Conservation (phyloP, 495 filamentous ascomycete genomes). For the Neurospora sp. region DNA sequence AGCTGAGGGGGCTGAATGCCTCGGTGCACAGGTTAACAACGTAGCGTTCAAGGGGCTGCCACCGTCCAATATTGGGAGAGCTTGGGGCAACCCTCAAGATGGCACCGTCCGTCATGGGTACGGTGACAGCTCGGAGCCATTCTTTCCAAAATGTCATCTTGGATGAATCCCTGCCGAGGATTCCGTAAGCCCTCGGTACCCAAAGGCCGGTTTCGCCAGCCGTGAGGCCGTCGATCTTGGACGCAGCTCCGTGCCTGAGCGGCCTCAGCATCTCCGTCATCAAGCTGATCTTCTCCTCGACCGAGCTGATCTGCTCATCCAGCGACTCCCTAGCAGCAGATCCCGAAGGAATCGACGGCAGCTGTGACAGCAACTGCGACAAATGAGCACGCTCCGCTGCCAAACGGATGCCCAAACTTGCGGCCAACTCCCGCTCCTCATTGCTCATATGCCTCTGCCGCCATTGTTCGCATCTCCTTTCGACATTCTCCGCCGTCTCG, state of each 20-base stretch:
- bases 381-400: constrained; percentile 85
- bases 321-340: constrained; percentile 70
- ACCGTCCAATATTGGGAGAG: constrained; percentile 86
- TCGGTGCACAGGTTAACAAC: constrained; percentile 97
- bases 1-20: constrained; percentile 80
- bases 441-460: constrained; percentile 89
- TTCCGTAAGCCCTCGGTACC: constrained; percentile 89
- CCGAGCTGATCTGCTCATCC: constrained; percentile 89
- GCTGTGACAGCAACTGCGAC: constrained; percentile 71
- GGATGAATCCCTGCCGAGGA: constrained; percentile 75
- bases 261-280: constrained; percentile 95
- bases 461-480: constrained; percentile 90
- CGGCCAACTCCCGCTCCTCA: constrained; percentile 88
- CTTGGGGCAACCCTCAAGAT: constrained; percentile 75
- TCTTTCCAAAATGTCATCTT: constrained; percentile 97
- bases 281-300: constrained; percentile 91
- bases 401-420: constrained; percentile 81
- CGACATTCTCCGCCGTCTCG: constrained; percentile 74
- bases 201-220: constrained; percentile 94
- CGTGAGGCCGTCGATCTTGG: constrained; percentile 94
- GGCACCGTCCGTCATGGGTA: constrained; percentile 87
- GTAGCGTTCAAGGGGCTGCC: constrained; percentile 94
- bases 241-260: constrained; percentile 84
- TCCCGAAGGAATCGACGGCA: constrained; percentile 70
- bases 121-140: constrained; percentile 84